Percentiles rank a stretch among this genome's conserved stretches.
Conservation (phyloP, 371 early-diverging fungal species). For the Mucor indicus region DNA sequence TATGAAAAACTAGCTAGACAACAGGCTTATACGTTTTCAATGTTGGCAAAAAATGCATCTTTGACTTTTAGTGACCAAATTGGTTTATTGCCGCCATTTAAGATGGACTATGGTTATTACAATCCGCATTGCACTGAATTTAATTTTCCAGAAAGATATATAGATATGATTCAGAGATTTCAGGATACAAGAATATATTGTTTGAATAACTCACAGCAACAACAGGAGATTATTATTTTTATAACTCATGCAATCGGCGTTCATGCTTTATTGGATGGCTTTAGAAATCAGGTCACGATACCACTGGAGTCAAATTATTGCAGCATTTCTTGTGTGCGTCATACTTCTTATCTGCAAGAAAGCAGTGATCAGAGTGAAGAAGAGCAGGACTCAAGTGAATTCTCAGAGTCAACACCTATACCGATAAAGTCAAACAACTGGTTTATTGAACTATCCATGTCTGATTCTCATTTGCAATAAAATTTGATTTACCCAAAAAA, state of each 20-base stretch:
- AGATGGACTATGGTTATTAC: slow-evolving; percentile 29
- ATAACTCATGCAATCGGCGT: slow-evolving; percentile 45
- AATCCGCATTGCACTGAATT: slow-evolving; percentile 15
- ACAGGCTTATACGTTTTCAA: slow-evolving; percentile 28
- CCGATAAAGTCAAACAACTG: too few species aligned
- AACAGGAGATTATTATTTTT: slow-evolving; percentile 13
- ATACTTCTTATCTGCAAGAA: not conserved
- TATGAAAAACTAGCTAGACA: slow-evolving; percentile 36
- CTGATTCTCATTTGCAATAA: too few species aligned
- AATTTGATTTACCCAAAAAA: too few species aligned
- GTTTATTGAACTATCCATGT: too few species aligned
- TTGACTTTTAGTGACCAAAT: not conserved
- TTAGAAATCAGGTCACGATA: slow-evolving; percentile 28
- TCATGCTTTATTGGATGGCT: slow-evolving; percentile 42
- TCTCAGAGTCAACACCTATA: too few species aligned
- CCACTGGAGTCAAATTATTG: slow-evolving; percentile 34
- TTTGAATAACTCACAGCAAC: slow-evolving; percentile 2
- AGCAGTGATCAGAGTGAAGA: slow-evolving; percentile 22
- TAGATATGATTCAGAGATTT: slow-evolving; percentile 31
- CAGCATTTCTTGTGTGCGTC: slow-evolving; percentile 23
- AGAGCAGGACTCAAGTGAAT: too few species aligned
- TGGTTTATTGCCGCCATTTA: not conserved
- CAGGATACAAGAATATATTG: slow-evolving; percentile 22
- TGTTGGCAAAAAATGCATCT: slow-evolving; percentile 8
- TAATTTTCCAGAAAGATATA: slow-evolving; percentile 33